A percentile compares a stretch with the other conserved stretches of the same genome.
phyloP scores from a whole-genome alignment of 2,329 filamentous ascomycete genomes.

The Ophiostoma ulmi region DNA sequence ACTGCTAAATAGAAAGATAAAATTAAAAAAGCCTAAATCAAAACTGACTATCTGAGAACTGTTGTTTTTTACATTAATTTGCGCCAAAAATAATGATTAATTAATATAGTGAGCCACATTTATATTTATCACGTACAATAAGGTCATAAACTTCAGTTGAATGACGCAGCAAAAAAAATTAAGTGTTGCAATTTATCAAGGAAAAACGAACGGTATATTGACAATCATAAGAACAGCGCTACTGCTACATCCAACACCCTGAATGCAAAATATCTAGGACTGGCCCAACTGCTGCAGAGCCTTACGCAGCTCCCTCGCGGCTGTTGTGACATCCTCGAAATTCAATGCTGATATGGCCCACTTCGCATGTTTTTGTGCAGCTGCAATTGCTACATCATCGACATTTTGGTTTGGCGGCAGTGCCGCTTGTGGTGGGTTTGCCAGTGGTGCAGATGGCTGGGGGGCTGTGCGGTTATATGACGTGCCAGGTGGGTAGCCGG shows the following conservation, averaged over 20 bases:
- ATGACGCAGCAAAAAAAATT: too few species aligned
- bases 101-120: too few species aligned
- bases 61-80: too few species aligned
- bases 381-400: conserved; percentile 66
- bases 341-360: conserved; percentile 96
- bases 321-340: conserved; percentile 91
- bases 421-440: neutral
- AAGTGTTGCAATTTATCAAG: neutral
- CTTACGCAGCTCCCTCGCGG: conserved; percentile 73
- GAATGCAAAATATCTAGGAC: neutral
- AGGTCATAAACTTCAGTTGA: too few species aligned
- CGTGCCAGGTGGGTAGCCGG: neutral
- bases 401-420: conserved; percentile 28
- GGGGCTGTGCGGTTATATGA: conserved; percentile 3
- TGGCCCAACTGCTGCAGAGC: conserved; percentile 49
- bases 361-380: conserved; percentile 90
- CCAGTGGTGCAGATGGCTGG: conserved; percentile 9
- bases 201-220: neutral
- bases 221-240: neutral
- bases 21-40: too few species aligned
- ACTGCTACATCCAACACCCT: neutral
- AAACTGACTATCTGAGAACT: too few species aligned
- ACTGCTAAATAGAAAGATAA: too few species aligned
- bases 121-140: too few species aligned
- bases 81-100: too few species aligned